Percentiles rank a stretch among this genome's conserved stretches.
Conservation (phyloP, 2,329 filamentous ascomycete species). For the Cladosporium sp. region DNA sequence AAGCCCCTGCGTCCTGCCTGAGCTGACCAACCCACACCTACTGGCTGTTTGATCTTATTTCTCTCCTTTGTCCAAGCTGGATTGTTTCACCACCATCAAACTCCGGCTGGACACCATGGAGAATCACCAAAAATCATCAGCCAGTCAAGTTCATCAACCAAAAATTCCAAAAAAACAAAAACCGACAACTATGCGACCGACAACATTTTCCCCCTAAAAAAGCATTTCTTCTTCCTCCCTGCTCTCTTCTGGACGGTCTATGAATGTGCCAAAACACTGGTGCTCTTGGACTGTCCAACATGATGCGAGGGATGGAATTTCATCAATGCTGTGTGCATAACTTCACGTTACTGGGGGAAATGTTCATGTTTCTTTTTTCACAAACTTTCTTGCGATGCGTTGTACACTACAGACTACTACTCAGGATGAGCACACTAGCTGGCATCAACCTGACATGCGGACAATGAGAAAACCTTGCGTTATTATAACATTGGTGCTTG, state of each 20-base stretch:
- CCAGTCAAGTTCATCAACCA: not conserved
- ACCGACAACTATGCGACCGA: not conserved
- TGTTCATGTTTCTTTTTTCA: not conserved
- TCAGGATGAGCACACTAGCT: constrained; percentile 1
- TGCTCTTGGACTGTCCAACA: no score
- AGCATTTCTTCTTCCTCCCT: not conserved
- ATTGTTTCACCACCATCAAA: not conserved
- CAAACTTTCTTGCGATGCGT: not conserved
- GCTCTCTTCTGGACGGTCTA: not conserved
- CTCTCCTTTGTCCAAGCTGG: not conserved
- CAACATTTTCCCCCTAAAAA: not conserved
- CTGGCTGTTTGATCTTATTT: not conserved
- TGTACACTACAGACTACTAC: not conserved
- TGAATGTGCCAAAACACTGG: no score
- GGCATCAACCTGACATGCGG: not conserved
- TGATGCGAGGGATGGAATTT: no score
- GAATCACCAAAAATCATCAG: not conserved
- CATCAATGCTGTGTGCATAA: not conserved
- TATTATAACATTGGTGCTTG: no score
- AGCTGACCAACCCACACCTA: not conserved
- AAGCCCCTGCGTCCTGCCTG: not conserved
- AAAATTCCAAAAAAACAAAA: not conserved
- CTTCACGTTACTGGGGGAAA: not conserved
- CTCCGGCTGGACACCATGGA: not conserved
- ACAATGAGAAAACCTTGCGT: no score